Evolutionary conservation across 495 filamentous ascomycete species (phyloP), one percentile per base, ranked within the genome.

Genomic region (Acidomyces sp.): DNA sequence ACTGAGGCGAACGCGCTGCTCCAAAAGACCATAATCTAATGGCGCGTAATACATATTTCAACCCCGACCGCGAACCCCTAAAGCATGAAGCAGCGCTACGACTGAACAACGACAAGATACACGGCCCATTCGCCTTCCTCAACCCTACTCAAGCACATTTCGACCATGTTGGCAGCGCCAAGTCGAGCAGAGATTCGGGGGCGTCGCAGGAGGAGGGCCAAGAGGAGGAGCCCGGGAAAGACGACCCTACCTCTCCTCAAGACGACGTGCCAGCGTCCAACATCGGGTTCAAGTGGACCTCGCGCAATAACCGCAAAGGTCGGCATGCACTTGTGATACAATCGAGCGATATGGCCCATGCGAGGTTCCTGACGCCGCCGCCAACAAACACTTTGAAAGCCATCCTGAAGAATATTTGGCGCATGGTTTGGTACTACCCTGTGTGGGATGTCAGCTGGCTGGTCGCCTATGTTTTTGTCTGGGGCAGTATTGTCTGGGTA

Each of bases 301-400:
- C 76, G 29, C 69, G 79, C n/a, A 77, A 83, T 55, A 80, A 80
- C 52, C 65, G 78, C 29, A 83, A 82, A 61, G 74, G 78, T 17
- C 65, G 80, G 13, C 78, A 82, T 56, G 62, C 72, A 12, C 51
- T 79, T 1, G 43, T 64, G 2, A 56, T 82, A 34, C 58, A 60
- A 9, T 37, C 55, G 6, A 16, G 40, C 2, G 38, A 51, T 0
- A 41, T 54, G 1, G 42, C 57, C 2, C 49, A 51, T n/a, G 48
- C 54, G 6, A 43, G 39, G 13, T 56, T 58, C 23, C 33, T 56
- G 6, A 46, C 54, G 0, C 75, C 74, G 0, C 55, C 43, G 6
- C 41, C 62, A 2, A 78, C 74, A 0, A 56, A 63, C 11, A 62
- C 57, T 0, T 15, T 64, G 1, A 52, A 37, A 19, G 60, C 57